Percentiles rank a stretch among this genome's conserved stretches.
Evolutionary conservation across 768 basidiomycete species (phyloP).

Genomic region (Lanmaoa rubissima): DNA sequence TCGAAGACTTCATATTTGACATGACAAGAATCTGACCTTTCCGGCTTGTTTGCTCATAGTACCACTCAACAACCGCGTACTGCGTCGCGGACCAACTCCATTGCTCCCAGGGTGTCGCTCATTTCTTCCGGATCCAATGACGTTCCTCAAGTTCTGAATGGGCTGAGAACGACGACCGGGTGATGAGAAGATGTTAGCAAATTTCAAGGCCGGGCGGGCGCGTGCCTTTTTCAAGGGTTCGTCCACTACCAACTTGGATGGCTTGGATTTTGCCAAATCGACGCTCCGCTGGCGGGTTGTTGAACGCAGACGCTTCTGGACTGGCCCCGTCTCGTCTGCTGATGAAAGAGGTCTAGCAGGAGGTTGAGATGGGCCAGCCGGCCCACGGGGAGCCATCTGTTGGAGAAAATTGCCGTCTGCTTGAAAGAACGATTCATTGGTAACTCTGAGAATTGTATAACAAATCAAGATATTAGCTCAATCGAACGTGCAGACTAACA

Average conservation of each 20-base stretch:
- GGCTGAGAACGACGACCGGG: conserved; percentile 77
- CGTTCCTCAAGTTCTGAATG: conserved; percentile 61
- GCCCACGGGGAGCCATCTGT: conserved; percentile 39
- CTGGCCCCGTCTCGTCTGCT: conserved; percentile 78
- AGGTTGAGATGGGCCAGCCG: conserved; percentile 43
- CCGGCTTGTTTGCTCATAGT: conserved; percentile 48
- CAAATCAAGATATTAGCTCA: not conserved
- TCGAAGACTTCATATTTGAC: not conserved
- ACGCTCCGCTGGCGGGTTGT: conserved; percentile 53
- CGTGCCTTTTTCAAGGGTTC: conserved; percentile 87
- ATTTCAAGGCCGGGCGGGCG: conserved; percentile 83
- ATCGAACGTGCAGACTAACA: conserved; percentile 41
- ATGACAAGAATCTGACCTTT: conserved; percentile 47
- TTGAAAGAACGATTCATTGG: conserved; percentile 54
- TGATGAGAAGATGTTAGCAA: conserved; percentile 88
- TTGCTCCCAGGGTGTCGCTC: conserved; percentile 44
- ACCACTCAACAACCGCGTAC: conserved; percentile 67
- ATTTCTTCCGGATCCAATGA: conserved; percentile 49
- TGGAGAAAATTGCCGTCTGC: conserved; percentile 60
- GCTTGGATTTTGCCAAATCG: conserved; percentile 50
- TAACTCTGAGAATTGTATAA: conserved; percentile 39
- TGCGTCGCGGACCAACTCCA: conserved; percentile 60
- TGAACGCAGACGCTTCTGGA: conserved; percentile 71
- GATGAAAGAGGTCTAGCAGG: conserved; percentile 72
- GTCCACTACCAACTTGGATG: conserved; percentile 60